Base-by-base conservation (phyloP, 192 early-diverging fungal genomes). In the Phlyctochytrium planicorne region DNA sequence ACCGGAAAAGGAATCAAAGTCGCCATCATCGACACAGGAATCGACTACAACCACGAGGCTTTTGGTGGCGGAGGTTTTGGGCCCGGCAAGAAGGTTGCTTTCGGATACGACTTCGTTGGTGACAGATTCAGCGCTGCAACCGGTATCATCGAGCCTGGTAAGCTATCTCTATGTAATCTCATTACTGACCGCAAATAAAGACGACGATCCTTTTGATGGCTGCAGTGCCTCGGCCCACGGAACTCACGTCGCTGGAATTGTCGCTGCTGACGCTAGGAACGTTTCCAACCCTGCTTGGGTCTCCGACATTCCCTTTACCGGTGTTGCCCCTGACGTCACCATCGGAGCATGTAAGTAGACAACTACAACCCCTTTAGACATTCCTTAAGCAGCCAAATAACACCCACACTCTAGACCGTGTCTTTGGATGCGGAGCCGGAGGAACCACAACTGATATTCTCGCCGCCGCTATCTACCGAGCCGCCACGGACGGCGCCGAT, bases 241-340 rank as follows among this genome's bases (percentile, higher is more conserved):
- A 29, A 81, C 80, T 27, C 82, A 84, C 72, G 70, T 75, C n/a
- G 72, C 78, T n/a, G 81, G 55, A 27, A 83, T 78, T 67, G 66
- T 83, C 53, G 81, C 62, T 0, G 81, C 60, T 34, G 66, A 78
- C 47, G 75, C 77, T 6, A 59, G 36, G 6, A 69, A 60, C 69
- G 56, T 74, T 33, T 65, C 59, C 20, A 32, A 23, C 35, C 31
- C 52, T 30, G 69, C 30, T 4, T 71, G 14, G 17, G 34, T 24
- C 23, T 30, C 66, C 53, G 24, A 23, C 14, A 24, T 67, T 67
- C 63, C 68, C 55, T 82, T 72, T 36, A 40, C 68, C 31, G 95
- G 95, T 37, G 90, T 94, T 23, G 94, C 92, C 14, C 95, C 95
- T 0, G 82, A 83, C 36, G 93, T 87, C 29, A 92, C 80, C 3